phyloP scores from a whole-genome alignment of 495 filamentous ascomycete genomes.

The Lasiosphaeriaceae sp. region DNA sequence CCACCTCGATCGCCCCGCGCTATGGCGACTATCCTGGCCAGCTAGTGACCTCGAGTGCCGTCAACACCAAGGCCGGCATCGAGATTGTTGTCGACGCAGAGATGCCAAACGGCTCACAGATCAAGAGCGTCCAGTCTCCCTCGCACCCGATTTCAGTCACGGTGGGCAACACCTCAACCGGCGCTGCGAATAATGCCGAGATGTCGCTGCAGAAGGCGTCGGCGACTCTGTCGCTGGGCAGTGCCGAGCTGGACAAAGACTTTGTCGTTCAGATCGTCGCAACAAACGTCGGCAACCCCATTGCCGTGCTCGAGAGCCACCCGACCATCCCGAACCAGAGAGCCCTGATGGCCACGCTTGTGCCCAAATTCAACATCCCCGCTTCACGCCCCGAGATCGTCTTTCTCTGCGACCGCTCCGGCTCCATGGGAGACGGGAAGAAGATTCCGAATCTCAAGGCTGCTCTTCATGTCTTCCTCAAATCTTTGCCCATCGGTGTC shows the following conservation, averaged over 20 bases:
- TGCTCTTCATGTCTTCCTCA: conserved; percentile 65
- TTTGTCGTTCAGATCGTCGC: conserved; percentile 54
- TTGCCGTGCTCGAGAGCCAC: conserved; percentile 61
- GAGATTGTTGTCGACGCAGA: conserved; percentile 57
- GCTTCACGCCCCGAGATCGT: conserved; percentile 58
- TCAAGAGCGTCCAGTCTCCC: conserved; percentile 59
- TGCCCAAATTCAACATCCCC: conserved; percentile 60
- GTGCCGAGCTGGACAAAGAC: conserved; percentile 45
- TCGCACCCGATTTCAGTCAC: conserved; percentile 63
- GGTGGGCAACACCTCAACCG: conserved; percentile 53
- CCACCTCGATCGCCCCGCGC: conserved; percentile 57
- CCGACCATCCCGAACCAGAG: conserved; percentile 55
- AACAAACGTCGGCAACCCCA: conserved; percentile 52
- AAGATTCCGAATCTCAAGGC: conserved; percentile 53
- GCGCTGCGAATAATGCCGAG: conserved; percentile 29
- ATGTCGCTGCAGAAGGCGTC: conserved; percentile 55
- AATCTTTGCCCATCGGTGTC: conserved; percentile 61
- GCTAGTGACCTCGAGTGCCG: conserved; percentile 9
- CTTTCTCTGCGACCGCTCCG: conserved; percentile 66
- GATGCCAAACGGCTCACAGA: conserved; percentile 50
- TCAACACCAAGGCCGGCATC: conserved; percentile 38
- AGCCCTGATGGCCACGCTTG: conserved; percentile 63
- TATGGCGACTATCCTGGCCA: conserved; percentile 50
- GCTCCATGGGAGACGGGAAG: conserved; percentile 50
- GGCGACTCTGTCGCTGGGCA: conserved; percentile 53